Conservation (phyloP, 139 green algal genomes). For the Mychonastes homosphaera region DNA sequence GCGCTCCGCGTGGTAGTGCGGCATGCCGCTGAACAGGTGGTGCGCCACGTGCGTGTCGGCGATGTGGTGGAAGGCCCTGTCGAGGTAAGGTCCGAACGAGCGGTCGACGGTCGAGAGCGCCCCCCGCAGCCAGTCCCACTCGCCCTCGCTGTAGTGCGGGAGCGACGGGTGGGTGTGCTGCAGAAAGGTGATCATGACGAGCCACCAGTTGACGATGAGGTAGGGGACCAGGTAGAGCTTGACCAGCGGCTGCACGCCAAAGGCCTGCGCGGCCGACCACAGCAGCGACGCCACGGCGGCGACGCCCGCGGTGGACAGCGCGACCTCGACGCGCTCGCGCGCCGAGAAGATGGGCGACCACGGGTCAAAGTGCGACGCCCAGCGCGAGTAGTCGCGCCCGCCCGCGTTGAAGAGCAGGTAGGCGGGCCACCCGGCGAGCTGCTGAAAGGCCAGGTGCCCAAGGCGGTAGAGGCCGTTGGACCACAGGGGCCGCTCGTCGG, state of each 20-base stretch:
- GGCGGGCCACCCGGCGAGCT: constrained; percentile 68
- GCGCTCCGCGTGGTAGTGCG: constrained; percentile 86
- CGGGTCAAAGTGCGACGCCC: constrained; percentile 80
- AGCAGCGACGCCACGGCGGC: constrained; percentile 13
- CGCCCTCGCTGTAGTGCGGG: constrained; percentile 63
- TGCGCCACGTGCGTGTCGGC: constrained; percentile 84
- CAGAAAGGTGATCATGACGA: constrained; percentile 71
- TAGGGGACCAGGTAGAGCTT: constrained; percentile 75
- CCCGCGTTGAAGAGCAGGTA: constrained; percentile 72
- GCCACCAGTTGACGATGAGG: constrained; percentile 80
- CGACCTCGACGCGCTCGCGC: constrained; percentile 61
- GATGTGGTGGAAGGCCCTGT: constrained; percentile 77
- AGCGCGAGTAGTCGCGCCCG: constrained; percentile 48
- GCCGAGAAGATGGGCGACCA: constrained; percentile 77
- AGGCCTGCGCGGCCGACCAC: constrained; percentile 12
- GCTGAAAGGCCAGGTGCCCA: constrained; percentile 39
- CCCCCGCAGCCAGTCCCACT: constrained; percentile 87
- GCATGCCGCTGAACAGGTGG: constrained; percentile 87
- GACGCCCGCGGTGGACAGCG: constrained; percentile 9
- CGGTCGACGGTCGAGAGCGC: constrained; percentile 79
- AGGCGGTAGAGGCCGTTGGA: constrained; percentile 26
- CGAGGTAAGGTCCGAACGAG: constrained; percentile 71
- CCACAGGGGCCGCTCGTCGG: background rate
- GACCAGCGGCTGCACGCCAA: constrained; percentile 56
- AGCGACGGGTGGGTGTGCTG: constrained; percentile 81